Conservation (phyloP, 176 grass and related monocot species). For the Chrysopogon serrulatus region DNA sequence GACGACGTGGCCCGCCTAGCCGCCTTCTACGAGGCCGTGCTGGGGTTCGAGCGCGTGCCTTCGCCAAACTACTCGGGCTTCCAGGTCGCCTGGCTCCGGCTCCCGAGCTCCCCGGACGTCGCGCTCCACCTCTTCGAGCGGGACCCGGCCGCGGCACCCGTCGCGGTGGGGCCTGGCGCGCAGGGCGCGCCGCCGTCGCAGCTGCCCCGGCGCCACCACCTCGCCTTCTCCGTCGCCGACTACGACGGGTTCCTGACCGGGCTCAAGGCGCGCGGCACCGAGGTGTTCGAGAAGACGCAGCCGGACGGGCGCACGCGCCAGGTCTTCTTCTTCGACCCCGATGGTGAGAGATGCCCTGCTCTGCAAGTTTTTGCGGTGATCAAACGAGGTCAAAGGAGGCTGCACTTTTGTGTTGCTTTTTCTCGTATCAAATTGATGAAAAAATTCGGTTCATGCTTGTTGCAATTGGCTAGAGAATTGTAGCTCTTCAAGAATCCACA, state of each 20-base stretch:
- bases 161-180: background rate
- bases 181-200: slow-evolving; percentile 25
- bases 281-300: slow-evolving; percentile 68
- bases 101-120: slow-evolving; percentile 44
- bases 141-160: slow-evolving; percentile 37
- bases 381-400: background rate
- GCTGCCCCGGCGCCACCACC: slow-evolving; percentile 67
- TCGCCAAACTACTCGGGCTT: slow-evolving; percentile 45
- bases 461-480: background rate
- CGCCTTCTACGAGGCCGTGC: slow-evolving; percentile 82
- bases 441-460: background rate
- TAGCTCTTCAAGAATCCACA: background rate
- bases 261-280: slow-evolving; percentile 51
- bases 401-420: background rate
- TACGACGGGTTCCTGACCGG: slow-evolving; percentile 58
- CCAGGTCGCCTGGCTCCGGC: slow-evolving; percentile 71
- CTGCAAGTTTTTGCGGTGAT: background rate
- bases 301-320: slow-evolving; percentile 74
- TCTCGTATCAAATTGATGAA: background rate
- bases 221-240: slow-evolving; percentile 77
- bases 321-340: slow-evolving; percentile 98
- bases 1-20: slow-evolving; percentile 76
- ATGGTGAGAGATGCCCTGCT: slow-evolving; percentile 33
- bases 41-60: slow-evolving; percentile 70
- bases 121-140: slow-evolving; percentile 84